These are phyloP conservation scores for Plasmodium fragile DNA, from an alignment of 169 alveolate genomes.

Conservation along the genomic window DNA sequence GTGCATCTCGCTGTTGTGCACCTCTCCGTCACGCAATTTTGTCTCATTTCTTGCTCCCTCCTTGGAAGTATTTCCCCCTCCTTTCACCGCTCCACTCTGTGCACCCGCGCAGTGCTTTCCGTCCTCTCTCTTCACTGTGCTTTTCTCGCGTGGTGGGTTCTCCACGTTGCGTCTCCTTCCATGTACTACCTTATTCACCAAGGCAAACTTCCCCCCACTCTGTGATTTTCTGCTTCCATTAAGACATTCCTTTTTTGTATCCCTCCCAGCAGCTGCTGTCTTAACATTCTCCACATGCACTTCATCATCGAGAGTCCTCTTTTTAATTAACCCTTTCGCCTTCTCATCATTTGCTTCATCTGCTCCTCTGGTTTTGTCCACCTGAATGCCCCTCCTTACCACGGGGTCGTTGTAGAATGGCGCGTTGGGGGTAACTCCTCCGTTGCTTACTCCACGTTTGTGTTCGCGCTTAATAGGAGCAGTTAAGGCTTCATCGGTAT, in stretches of 20 bases:
- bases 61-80: neutral
- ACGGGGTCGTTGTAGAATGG: neutral
- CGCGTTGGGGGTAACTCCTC: neutral
- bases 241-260: neutral
- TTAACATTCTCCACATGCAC: neutral
- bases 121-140: neutral
- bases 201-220: neutral
- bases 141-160: neutral
- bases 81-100: neutral
- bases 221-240: neutral
- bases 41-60: neutral
- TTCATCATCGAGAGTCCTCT: neutral
- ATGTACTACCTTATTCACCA: neutral
- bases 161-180: neutral
- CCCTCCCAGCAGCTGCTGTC: neutral
- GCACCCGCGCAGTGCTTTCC: neutral
- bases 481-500: neutral
- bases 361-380: neutral
- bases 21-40: neutral
- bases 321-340: neutral
- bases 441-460: neutral
- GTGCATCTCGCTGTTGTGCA: too few species aligned
- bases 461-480: neutral
- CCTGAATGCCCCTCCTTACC: neutral
- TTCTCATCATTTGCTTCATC: neutral